phyloP scores from a whole-genome alignment of 805 yeast genomes.

The Saccharomycopsis javanensis region DNA sequence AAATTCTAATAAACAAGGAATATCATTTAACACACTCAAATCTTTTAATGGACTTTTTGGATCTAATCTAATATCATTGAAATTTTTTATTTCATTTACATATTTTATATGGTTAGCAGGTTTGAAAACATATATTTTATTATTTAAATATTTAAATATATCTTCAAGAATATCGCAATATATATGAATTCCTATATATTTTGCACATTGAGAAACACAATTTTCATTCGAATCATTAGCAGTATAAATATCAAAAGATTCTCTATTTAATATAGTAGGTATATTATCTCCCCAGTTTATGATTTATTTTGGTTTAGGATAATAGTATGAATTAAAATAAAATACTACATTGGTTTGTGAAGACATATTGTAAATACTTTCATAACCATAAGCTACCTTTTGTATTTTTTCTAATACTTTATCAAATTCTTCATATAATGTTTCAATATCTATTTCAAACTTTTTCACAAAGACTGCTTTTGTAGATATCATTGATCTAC shows the following conservation, averaged over 20 bases:
- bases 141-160: not conserved
- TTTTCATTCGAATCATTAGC: not conserved
- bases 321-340: not conserved
- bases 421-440: not conserved
- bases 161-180: not conserved
- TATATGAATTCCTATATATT: not conserved
- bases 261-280: not conserved
- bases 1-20: not conserved
- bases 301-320: not conserved
- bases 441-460: not conserved
- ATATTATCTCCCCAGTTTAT: not conserved
- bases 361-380: too few species aligned
- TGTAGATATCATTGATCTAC: not conserved
- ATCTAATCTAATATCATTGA: constrained; percentile 1
- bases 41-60: not conserved
- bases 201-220: not conserved
- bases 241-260: not conserved
- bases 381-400: not conserved
- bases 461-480: not conserved
- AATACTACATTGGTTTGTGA: not conserved
- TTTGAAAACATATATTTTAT: not conserved
- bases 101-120: not conserved
- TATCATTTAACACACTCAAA: not conserved
- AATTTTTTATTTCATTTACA: not conserved
- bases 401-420: not conserved